phyloP scores from a whole-genome alignment of 768 basidiomycete species.

The Rhodotorula toruloides region DNA sequence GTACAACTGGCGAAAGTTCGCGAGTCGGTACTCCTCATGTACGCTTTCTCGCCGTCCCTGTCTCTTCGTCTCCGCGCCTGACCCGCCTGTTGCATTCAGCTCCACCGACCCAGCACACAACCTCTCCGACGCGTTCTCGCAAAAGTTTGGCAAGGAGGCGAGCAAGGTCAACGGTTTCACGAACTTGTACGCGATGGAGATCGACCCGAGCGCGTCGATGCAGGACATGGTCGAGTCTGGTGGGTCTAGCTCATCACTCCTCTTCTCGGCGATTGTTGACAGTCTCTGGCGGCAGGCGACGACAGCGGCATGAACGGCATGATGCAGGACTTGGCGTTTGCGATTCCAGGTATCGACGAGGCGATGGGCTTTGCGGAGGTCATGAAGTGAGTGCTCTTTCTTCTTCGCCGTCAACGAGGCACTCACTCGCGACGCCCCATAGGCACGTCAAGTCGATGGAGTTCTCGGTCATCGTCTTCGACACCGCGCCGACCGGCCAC shows the following conservation, averaged over 20 bases:
- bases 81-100: conserved; percentile 4
- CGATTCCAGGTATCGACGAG: conserved; percentile 98
- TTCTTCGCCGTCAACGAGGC: not conserved
- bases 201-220: conserved; percentile 93
- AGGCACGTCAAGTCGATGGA: conserved; percentile 99
- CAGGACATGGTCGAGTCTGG: conserved; percentile 99
- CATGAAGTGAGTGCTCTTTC: conserved; percentile 72
- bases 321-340: conserved; percentile 99
- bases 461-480: conserved; percentile 99
- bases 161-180: conserved; percentile 93
- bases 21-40: conserved; percentile 94
- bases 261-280: not conserved
- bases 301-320: conserved; percentile 86
- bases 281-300: conserved; percentile 5
- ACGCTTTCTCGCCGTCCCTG: conserved; percentile 43
- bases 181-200: conserved; percentile 98
- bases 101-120: conserved; percentile 99
- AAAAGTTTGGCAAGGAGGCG: conserved; percentile 98
- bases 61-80: not conserved
- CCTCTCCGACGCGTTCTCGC: conserved; percentile 94
- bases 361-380: conserved; percentile 99
- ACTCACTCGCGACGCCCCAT: not conserved
- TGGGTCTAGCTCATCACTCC: conserved; percentile 47
- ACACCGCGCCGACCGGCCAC: conserved; percentile 97
- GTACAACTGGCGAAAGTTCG: conserved; percentile 85